Evolutionary conservation across 1,139 yeast species (phyloP).

Genomic region (Yamadazyma aaseri): DNA sequence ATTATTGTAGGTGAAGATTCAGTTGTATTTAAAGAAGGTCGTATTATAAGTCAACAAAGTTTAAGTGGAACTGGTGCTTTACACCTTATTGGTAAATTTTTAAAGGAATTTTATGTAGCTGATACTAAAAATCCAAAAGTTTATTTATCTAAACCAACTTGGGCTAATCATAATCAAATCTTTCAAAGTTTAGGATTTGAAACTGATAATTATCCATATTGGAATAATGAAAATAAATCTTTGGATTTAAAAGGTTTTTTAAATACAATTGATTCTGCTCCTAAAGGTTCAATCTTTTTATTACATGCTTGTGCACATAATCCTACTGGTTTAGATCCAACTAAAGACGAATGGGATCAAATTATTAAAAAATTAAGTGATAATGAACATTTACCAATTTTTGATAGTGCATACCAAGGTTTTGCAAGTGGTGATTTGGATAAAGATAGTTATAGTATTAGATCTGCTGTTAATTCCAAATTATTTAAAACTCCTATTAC

Average conservation of each 20-base stretch:
- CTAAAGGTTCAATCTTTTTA: conserved; percentile 69
- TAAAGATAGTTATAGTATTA: conserved; percentile 83
- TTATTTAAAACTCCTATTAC: conserved; percentile 49
- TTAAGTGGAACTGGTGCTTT: conserved; percentile 96
- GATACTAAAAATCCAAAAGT: conserved; percentile 44
- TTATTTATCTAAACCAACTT: conserved; percentile 86
- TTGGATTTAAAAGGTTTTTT: conserved; percentile 71
- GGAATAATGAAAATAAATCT: conserved; percentile 60
- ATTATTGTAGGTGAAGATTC: conserved; percentile 73
- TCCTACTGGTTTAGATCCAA: conserved; percentile 52
- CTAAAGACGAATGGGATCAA: conserved; percentile 40
- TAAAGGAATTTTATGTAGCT: conserved; percentile 47
- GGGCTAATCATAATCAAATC: conserved; percentile 93
- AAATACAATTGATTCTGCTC: conserved; percentile 65
- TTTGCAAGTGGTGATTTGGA: conserved; percentile 68
- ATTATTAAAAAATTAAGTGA: conserved; percentile 40
- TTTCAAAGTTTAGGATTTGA: conserved; percentile 66
- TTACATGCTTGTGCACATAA: conserved; percentile 53
- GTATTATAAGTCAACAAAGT: conserved; percentile 78
- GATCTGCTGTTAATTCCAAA: conserved; percentile 66
- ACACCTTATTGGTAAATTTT: conserved; percentile 79
- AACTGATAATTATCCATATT: conserved; percentile 73
- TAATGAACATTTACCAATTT: conserved; percentile 40
- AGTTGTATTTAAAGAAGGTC: conserved; percentile 48
- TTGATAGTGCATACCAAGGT: conserved; percentile 51